Percentiles rank a stretch among this genome's conserved stretches.
phyloP scores from a whole-genome alignment of 2,329 filamentous ascomycete genomes.

The Hysterium pulicare region DNA sequence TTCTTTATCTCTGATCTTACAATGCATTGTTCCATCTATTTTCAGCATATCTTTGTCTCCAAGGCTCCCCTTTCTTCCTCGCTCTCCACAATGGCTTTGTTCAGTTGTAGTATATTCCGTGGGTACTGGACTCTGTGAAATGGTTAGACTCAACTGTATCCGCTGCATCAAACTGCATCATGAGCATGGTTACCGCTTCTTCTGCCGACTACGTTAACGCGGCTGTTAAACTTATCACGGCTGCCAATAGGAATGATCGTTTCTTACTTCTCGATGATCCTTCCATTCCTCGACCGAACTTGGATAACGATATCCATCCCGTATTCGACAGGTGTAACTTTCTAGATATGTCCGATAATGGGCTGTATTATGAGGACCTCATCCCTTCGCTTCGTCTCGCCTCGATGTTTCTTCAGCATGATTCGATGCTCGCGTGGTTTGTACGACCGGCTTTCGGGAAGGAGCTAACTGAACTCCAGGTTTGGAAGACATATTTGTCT shows the following conservation, averaged over 20 bases:
- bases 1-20: no score
- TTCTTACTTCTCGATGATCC: conserved; percentile 28
- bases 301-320: conserved; percentile 28
- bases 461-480: conserved; percentile 8
- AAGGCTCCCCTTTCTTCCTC: no score
- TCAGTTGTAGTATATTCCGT: no score
- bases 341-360: conserved; percentile 5
- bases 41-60: no score
- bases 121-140: no score
- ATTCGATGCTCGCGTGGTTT: conserved; percentile 29
- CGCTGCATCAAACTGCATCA: no score
- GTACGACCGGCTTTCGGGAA: conserved; percentile 25
- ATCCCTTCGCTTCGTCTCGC: conserved; percentile 27
- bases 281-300: conserved; percentile 16
- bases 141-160: no score
- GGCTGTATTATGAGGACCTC: conserved; percentile 9
- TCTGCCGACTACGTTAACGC: no score
- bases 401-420: conserved; percentile 29
- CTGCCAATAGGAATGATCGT: conserved; percentile 17
- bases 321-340: conserved; percentile 19
- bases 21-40: no score
- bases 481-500: conserved; percentile 17
- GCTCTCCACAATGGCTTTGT: no score
- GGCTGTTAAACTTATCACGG: conserved; percentile 1
- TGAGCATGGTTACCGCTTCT: no score